Percentiles rank a stretch among this genome's conserved stretches.
phyloP scores from a whole-genome alignment of 164 flowering plant species.

The Stephania japonica region DNA sequence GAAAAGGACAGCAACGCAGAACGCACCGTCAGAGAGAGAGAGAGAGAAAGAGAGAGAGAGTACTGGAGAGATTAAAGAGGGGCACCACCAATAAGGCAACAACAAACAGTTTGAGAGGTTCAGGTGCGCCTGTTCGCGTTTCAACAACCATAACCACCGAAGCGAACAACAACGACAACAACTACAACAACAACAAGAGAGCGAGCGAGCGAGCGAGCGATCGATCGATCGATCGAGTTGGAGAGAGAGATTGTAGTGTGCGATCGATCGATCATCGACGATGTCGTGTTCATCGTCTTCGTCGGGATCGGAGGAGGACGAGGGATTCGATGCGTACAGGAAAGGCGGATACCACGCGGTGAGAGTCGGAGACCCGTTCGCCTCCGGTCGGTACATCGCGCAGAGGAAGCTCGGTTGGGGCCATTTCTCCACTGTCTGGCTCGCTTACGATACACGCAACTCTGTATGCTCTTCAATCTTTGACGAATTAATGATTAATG shows the following conservation, averaged over 20 bases:
- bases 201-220: not conserved
- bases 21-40: not conserved
- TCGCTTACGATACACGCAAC: constrained; percentile 66
- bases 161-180: not conserved
- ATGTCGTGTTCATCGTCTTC: constrained; percentile 83
- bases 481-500: too few species aligned
- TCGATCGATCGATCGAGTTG: not conserved
- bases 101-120: not conserved
- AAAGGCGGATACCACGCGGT: constrained; percentile 97
- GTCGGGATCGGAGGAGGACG: constrained; percentile 75
- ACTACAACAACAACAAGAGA: not conserved
- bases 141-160: not conserved
- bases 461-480: too few species aligned
- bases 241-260: not conserved
- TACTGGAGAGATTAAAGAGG: not conserved
- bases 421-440: constrained; percentile 96
- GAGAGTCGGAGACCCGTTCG: constrained; percentile 74
- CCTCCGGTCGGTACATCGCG: constrained; percentile 75
- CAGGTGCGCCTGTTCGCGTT: constrained; percentile 1
- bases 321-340: constrained; percentile 73
- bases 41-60: constrained; percentile 5
- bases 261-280: not conserved
- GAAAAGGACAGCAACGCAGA: not conserved
- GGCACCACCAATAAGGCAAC: not conserved
- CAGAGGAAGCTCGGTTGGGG: constrained; percentile 99